Percentiles rank a stretch among this genome's conserved stretches.
phyloP scores from a whole-genome alignment of 1,284 basidiomycete species.

The Cerrena zonata region DNA sequence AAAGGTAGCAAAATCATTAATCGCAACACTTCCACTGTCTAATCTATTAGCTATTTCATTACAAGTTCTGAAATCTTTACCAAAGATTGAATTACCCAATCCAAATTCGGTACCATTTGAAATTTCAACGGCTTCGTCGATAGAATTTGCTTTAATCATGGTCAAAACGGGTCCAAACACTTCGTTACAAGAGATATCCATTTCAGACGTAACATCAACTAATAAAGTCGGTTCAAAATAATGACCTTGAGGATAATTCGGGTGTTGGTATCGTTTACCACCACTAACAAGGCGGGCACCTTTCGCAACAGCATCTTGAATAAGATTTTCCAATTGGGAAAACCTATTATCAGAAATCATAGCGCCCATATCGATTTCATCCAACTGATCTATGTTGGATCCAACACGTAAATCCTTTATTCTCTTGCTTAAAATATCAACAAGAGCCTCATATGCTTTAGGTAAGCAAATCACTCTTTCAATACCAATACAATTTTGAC shows the following conservation, averaged over 20 bases:
- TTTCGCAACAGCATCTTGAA: constrained; percentile 64
- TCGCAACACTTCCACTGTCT: constrained; percentile 92
- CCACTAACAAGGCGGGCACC: constrained; percentile 73
- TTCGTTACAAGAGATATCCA: constrained; percentile 77
- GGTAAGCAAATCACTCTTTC: constrained; percentile 86
- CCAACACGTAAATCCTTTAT: constrained; percentile 66
- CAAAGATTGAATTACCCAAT: constrained; percentile 94
- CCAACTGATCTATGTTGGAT: constrained; percentile 56
- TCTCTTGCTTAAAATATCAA: constrained; percentile 58
- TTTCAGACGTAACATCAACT: constrained; percentile 68
- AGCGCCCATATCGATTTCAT: constrained; percentile 75
- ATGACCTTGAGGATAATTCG: constrained; percentile 57
- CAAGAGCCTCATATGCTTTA: constrained; percentile 69
- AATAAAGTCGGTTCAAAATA: constrained; percentile 89
- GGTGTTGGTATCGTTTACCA: constrained; percentile 57
- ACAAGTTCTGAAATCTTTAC: constrained; percentile 71
- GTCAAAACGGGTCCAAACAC: constrained; percentile 88
- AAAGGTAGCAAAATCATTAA: constrained; percentile 96
- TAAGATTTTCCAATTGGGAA: constrained; percentile 62
- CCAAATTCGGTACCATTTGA: constrained; percentile 86
- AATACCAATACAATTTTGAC: constrained; percentile 96
- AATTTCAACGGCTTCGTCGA: constrained; percentile 79
- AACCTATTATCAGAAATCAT: constrained; percentile 74
- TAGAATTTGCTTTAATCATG: constrained; percentile 73
- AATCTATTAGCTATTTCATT: constrained; percentile 71